Percentiles rank a stretch among this genome's conserved stretches.
These are phyloP conservation scores for Epichloe baconii DNA, from an alignment of 2,329 filamentous ascomycete genomes.

Conservation along the genomic window DNA sequence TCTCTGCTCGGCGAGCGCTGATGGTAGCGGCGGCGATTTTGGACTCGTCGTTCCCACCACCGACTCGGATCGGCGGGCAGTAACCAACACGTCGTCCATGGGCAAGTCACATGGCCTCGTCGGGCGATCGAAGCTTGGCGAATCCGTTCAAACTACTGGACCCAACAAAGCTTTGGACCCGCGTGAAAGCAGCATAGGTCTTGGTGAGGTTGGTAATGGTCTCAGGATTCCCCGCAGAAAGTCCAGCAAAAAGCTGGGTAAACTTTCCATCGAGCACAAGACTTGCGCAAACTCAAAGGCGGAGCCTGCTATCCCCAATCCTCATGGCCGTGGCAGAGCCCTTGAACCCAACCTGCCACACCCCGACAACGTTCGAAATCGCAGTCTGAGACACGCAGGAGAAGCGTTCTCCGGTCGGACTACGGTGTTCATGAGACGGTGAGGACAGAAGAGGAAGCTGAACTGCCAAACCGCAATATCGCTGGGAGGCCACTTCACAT, in stretches of 20 bases:
- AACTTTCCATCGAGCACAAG: background rate
- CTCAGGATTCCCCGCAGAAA: slow-evolving; percentile 5
- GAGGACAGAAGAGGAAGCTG: slow-evolving; percentile 11
- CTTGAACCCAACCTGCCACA: background rate
- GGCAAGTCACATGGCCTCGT: background rate
- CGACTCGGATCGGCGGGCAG: background rate
- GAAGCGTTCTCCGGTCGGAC: background rate
- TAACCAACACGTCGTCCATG: background rate
- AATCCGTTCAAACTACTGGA: background rate
- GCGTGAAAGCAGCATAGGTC: background rate
- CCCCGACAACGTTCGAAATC: background rate
- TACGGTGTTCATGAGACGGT: background rate
- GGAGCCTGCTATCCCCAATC: background rate
- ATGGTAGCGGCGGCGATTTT: slow-evolving; percentile 5
- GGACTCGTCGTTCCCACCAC: background rate
- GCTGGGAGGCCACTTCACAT: slow-evolving; percentile 14
- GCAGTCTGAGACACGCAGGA: background rate
- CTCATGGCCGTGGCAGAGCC: too few species aligned
- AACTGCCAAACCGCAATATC: slow-evolving; percentile 13
- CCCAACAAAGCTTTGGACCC: slow-evolving; percentile 1
- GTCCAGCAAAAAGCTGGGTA: slow-evolving; percentile 7
- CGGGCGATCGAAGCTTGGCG: background rate
- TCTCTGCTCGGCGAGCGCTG: slow-evolving; percentile 4
- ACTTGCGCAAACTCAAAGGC: background rate
- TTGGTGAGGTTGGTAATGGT: background rate